phyloP scores from a whole-genome alignment of 768 basidiomycete genomes.

The Podaxis sp. region DNA sequence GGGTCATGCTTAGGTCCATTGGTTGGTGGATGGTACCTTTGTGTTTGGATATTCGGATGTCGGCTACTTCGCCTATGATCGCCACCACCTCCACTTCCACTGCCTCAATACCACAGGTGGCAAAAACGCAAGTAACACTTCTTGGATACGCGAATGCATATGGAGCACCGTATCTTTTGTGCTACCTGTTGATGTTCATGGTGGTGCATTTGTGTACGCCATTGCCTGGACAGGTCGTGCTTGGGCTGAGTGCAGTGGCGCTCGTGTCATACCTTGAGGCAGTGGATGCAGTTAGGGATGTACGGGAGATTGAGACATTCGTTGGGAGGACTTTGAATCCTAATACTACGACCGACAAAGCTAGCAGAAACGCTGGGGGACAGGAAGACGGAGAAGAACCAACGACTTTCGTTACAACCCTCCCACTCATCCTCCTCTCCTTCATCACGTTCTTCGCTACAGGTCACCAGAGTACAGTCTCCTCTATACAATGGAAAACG shows the following conservation, averaged over 20 bases:
- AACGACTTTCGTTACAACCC: neutral
- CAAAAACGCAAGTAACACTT: conserved; percentile 43
- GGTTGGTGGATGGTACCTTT: conserved; percentile 74
- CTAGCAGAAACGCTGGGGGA: neutral
- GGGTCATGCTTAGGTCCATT: conserved; percentile 51
- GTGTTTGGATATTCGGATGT: conserved; percentile 61
- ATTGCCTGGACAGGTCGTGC: conserved; percentile 78
- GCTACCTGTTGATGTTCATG: conserved; percentile 67
- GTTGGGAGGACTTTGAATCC: conserved; percentile 46
- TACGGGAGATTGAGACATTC: conserved; percentile 46
- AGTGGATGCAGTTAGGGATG: conserved; percentile 79
- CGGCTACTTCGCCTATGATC: too few species aligned
- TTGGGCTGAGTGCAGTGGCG: conserved; percentile 62
- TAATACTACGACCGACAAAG: conserved; percentile 23
- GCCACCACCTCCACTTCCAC: neutral
- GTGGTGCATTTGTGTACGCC: conserved; percentile 68
- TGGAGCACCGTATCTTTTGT: conserved; percentile 77
- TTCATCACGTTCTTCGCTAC: conserved; percentile 81
- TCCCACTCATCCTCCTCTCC: conserved; percentile 71
- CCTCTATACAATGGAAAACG: conserved; percentile 93
- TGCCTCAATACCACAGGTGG: neutral
- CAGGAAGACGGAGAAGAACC: conserved; percentile 26
- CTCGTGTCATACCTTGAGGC: conserved; percentile 79
- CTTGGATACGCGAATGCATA: conserved; percentile 91
- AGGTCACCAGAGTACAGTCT: conserved; percentile 85